phyloP scores from a whole-genome alignment of 176 grass and related monocot species.

The Eragrostis nindensis region DNA sequence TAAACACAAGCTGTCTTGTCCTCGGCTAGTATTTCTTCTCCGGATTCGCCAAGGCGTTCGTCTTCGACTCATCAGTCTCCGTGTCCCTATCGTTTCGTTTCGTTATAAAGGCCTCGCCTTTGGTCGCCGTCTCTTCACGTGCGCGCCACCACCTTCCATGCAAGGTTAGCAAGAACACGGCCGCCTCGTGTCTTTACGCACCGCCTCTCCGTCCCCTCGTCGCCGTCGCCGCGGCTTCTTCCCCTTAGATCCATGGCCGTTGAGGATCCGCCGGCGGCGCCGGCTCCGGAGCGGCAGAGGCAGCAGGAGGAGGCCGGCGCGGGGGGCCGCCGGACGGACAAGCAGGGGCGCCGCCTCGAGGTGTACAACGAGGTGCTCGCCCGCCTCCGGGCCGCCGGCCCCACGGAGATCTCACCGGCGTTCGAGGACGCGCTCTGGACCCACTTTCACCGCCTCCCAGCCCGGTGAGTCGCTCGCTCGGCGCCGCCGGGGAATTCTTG shows the following conservation, averaged over 20 bases:
- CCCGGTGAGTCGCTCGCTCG: constrained; percentile 44
- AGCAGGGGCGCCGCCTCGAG: constrained; percentile 59
- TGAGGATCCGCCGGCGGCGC: constrained; percentile 35
- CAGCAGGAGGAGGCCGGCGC: constrained; percentile 38
- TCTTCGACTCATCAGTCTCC: background rate
- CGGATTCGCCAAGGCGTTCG: background rate
- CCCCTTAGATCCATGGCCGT: constrained; percentile 48
- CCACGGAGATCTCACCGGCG: constrained; percentile 38
- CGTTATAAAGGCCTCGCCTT: constrained; percentile 49
- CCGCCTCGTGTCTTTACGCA: background rate
- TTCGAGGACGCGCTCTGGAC: constrained; percentile 74
- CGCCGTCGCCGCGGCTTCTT: background rate
- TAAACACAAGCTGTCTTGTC: no score
- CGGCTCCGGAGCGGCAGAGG: background rate
- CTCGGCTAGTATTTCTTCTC: background rate
- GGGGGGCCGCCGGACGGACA: constrained; percentile 15
- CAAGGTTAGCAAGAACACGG: constrained; percentile 36
- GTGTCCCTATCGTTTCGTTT: background rate
- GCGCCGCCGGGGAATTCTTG: no score
- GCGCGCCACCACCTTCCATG: constrained; percentile 49
- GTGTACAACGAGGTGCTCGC: constrained; percentile 71
- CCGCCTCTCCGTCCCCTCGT: background rate
- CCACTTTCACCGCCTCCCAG: constrained; percentile 89
- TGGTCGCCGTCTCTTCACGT: constrained; percentile 55
- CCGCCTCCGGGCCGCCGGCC: constrained; percentile 32